Evolutionary conservation across 2,329 filamentous ascomycete species (phyloP).

Genomic region (Sclerotinia spermophila): DNA sequence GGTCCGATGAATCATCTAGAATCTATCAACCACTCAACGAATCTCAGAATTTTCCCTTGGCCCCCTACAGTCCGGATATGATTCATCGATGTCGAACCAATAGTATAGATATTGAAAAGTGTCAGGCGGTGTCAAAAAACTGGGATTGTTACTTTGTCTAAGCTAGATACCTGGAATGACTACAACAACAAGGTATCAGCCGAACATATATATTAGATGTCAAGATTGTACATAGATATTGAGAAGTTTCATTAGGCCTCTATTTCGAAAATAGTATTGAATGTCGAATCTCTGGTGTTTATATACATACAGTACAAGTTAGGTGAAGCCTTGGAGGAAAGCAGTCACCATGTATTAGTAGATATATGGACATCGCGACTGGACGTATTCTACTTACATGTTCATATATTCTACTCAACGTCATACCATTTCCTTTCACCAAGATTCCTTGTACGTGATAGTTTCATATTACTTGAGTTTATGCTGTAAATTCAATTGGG

Average conservation of each 20-base stretch:
- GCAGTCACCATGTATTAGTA: not conserved
- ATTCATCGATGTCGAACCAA: not conserved
- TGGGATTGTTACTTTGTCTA: not conserved
- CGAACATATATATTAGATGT: not conserved
- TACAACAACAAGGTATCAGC: not conserved
- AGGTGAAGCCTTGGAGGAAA: not conserved
- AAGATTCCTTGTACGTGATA: accelerated
- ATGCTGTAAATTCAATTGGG: not conserved
- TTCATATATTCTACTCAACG: not conserved
- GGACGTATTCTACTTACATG: too few species aligned
- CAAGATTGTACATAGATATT: not conserved
- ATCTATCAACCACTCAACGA: not conserved
- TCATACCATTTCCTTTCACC: not conserved
- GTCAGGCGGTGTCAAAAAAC: too few species aligned
- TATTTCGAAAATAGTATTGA: not conserved
- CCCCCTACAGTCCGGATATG: accelerated
- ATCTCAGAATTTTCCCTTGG: too few species aligned
- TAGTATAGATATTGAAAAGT: too few species aligned
- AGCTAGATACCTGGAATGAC: not conserved
- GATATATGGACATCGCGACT: not conserved
- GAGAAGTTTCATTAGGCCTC: not conserved
- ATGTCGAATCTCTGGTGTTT: not conserved
- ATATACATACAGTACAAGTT: not conserved
- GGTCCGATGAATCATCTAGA: not conserved
- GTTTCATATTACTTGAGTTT: not conserved